Percentiles rank a stretch among this genome's conserved stretches.
phyloP scores from a whole-genome alignment of 2,329 filamentous ascomycete species.

The Aaosphaeria pasadenensis region DNA sequence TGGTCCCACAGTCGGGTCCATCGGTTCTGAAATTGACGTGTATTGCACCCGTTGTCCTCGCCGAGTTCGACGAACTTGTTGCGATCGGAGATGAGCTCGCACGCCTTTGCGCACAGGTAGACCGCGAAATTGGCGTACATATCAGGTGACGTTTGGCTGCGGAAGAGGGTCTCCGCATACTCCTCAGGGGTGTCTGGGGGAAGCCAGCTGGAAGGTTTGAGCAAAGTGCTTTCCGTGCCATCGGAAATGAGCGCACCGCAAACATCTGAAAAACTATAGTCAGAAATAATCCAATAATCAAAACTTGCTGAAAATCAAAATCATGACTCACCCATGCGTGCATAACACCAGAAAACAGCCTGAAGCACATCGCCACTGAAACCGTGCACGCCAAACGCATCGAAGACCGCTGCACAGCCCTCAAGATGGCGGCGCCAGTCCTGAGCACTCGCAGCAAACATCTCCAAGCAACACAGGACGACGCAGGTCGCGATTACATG shows the following conservation, averaged over 20 bases:
- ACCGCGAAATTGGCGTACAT: slow-evolving; percentile 53
- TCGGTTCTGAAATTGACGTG: slow-evolving; percentile 39
- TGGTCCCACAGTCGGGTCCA: slow-evolving; percentile 52
- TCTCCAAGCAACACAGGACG: slow-evolving; percentile 54
- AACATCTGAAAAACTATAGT: slow-evolving; percentile 34
- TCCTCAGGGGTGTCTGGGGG: slow-evolving; percentile 22
- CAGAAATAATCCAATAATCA: not conserved
- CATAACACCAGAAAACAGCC: slow-evolving; percentile 56
- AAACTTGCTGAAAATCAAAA: not conserved
- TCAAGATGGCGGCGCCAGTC: slow-evolving; percentile 53
- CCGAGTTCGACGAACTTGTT: slow-evolving; percentile 50
- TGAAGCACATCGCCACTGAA: slow-evolving; percentile 50
- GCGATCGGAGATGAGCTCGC: slow-evolving; percentile 50
- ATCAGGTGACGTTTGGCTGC: slow-evolving; percentile 36
- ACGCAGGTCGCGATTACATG: slow-evolving; percentile 54
- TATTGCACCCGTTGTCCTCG: slow-evolving; percentile 44
- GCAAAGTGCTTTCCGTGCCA: slow-evolving; percentile 46
- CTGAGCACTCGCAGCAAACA: slow-evolving; percentile 40
- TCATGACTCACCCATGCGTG: slow-evolving; percentile 44
- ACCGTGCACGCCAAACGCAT: slow-evolving; percentile 51
- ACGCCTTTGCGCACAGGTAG: slow-evolving; percentile 46
- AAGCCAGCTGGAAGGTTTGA: slow-evolving; percentile 49
- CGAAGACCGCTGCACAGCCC: slow-evolving; percentile 51
- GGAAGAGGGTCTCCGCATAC: slow-evolving; percentile 32
- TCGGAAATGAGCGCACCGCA: slow-evolving; percentile 54